Evolutionary conservation across 345 rosid genomes (phyloP), one percentile per base, ranked within the genome.

Genomic region (Trapa bicornis): DNA sequence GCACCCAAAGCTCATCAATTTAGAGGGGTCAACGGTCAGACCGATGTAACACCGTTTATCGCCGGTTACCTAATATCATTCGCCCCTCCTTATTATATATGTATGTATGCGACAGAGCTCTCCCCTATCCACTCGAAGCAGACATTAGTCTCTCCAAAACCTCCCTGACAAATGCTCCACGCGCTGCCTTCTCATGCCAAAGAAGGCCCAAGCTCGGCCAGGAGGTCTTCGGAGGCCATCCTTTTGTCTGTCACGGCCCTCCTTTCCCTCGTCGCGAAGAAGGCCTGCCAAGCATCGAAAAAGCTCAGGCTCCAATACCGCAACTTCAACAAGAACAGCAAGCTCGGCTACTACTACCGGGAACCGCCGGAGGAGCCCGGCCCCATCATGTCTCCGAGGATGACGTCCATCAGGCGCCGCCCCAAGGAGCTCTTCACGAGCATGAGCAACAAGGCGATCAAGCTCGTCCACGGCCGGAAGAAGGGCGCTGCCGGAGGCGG

Each of bases 371-470:
- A 9, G 5, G 14, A 22, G 29, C 29, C 2, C 37, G 47, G 42
- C 41, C 17, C 36, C 29, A 2, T 8, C 36, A 57, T 42, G 43
- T 9, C 41, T 4, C 70, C 67, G 5, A 41, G 45, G 65, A 66
- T 65, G 3, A 75, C 82, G 33, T 86, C 89, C 39, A 14, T 81
- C 17, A 17, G 65, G 63, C 37, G n/a, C 15, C 81, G 77, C 73
- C 73, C 89, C 63, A 89, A 78, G 78, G 76, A 80, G 76, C 78
- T 89, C 0, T 16, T 83, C 17, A 66, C 79, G 69, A 81, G 47
- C 68, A 73, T 89, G 45, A 86, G 90, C 79, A 75, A 81, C 82
- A 89, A 85, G 78, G 92, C 96, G 32, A 83, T 76, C 82, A 78
- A 69, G 75, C 17, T 89, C 16, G 76, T 85, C 15, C 79, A 79